Conservation (phyloP, 768 basidiomycete species). For the Mycena olivaceomarginata region DNA sequence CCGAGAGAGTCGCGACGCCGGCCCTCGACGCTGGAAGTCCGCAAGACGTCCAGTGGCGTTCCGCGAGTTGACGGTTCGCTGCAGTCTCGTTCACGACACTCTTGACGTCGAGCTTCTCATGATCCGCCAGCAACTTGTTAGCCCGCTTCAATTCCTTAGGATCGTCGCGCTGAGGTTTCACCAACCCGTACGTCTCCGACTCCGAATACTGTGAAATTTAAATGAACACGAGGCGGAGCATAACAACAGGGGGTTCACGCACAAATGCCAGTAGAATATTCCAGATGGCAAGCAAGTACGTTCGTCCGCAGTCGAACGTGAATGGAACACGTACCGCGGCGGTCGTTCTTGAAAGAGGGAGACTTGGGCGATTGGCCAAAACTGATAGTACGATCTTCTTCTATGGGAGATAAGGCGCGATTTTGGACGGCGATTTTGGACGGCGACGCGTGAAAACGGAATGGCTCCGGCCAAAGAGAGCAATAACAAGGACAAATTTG, state of each 20-base stretch:
- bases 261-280: conserved; percentile 44
- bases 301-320: conserved; percentile 24
- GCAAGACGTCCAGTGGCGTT: conserved; percentile 39
- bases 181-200: conserved; percentile 38
- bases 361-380: conserved; percentile 37
- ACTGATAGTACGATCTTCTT: not conserved
- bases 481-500: conserved; percentile 3
- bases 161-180: conserved; percentile 22
- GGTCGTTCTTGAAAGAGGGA: conserved; percentile 26
- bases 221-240: not conserved
- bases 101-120: conserved; percentile 16
- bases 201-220: conserved; percentile 39
- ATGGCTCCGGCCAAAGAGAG: not conserved
- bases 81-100: conserved; percentile 12
- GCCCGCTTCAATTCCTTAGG: conserved; percentile 22
- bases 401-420: not conserved
- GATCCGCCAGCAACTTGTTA: not conserved
- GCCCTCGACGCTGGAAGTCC: conserved; percentile 36
- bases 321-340: too few species aligned
- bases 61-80: conserved; percentile 18
- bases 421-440: not conserved
- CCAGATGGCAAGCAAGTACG: conserved; percentile 42
- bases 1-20: conserved; percentile 27
- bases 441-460: not conserved
- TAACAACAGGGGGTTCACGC: not conserved